phyloP scores from a whole-genome alignment of 805 yeast genomes.

The Ogataea glucozyma region DNA sequence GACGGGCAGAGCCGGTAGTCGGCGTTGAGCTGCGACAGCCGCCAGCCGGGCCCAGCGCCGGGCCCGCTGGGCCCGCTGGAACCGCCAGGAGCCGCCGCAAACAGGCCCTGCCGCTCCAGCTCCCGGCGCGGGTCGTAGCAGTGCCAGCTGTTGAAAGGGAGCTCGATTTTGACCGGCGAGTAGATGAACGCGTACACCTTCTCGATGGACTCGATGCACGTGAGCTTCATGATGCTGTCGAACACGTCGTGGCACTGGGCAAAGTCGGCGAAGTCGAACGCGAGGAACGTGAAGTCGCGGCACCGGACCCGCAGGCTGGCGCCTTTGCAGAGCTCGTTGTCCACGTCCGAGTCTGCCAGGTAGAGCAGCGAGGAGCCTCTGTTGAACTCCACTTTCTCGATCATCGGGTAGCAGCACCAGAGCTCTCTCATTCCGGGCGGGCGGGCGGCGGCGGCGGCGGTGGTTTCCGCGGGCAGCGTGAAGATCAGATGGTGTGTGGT shows the following conservation, averaged over 20 bases:
- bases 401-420: constrained; percentile 91
- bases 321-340: constrained; percentile 29
- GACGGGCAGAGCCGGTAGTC: constrained; percentile 70
- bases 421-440: constrained; percentile 53
- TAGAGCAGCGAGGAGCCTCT: constrained; percentile 49
- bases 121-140: constrained; percentile 64
- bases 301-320: constrained; percentile 72
- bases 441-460: constrained; percentile 14
- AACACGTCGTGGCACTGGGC: constrained; percentile 66
- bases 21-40: constrained; percentile 63
- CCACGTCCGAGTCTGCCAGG: constrained; percentile 18
- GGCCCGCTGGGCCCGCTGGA: no score
- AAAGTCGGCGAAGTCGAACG: constrained; percentile 69
- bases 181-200: constrained; percentile 82
- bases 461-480: constrained; percentile 34
- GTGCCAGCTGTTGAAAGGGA: constrained; percentile 67
- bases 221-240: constrained; percentile 66
- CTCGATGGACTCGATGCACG: constrained; percentile 52
- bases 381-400: constrained; percentile 59
- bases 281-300: constrained; percentile 79
- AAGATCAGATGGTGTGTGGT: constrained; percentile 79
- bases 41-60: constrained; percentile 50
- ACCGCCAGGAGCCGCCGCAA: constrained; percentile 35
- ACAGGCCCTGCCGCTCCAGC: constrained; percentile 65
- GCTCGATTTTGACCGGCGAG: constrained; percentile 71